Evolutionary conservation across 2,329 filamentous ascomycete genomes (phyloP), one percentile per base, ranked within the genome.

Genomic region (Xylariaceae sp.): DNA sequence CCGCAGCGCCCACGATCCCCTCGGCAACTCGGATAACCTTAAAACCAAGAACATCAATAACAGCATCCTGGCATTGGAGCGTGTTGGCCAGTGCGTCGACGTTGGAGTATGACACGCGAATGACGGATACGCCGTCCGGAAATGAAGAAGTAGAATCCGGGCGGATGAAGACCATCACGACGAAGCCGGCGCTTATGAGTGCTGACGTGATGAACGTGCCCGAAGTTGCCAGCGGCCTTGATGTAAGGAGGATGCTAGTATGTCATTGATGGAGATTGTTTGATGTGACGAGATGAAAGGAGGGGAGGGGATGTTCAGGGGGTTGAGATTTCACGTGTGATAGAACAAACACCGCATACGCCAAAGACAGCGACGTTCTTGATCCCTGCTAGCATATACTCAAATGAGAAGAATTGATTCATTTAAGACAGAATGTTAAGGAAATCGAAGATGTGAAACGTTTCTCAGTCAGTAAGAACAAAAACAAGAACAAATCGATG

Each of bases 1-100:
- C 67, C n/a, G 70, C 70, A 1, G 70, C 70, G 13, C 72, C 68
- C 17, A 70, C 62, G 52, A 74, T 66, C 10, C 62, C 49, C n/a
- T 58, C 59, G 23, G 69, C 62, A 3, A 53, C 37, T 1, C 55
- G 53, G 3, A 69, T 53, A 2, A 62, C 70, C 1, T 53, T 63
- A 2, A 68, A 68, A 1, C 69, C 65, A 2, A 70, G 55, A 34
- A 63, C 67, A 45, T 61, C 69, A 13, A 73, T 64, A 1, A 65
- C 70, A 10, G 69, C 67, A 51, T 73, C 72, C 48, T 72, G 67
- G 17, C 69, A 70, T 1, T 13, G 10, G 1, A 74, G 57, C 2
- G 65, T 65, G 3, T 55, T 9, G 5, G 61, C 64, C 11, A 73
- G 55, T 13, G 57, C 62, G 4, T 59, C 62, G 1, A 64, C 65